Percentiles rank a stretch among this genome's conserved stretches.
These are phyloP conservation scores for Kurtzmaniella quercitrusa DNA, from an alignment of 1,139 yeast genomes.

Conservation along the genomic window DNA sequence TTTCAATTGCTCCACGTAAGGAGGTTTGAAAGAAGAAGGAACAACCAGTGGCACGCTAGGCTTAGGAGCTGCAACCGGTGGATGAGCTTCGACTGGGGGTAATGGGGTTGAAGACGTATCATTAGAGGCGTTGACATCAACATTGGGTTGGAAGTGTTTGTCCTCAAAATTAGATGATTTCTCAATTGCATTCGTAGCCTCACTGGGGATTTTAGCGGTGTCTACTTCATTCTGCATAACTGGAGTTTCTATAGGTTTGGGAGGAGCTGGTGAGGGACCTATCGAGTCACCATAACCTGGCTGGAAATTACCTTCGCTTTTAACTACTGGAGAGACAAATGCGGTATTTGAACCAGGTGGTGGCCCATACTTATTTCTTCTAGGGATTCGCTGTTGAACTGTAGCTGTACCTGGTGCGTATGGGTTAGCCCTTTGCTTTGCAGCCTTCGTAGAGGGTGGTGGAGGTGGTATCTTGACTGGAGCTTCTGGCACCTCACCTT, in stretches of 20 bases:
- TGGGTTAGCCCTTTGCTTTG: constrained; percentile 24
- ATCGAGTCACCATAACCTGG: neutral
- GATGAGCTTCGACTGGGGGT: neutral
- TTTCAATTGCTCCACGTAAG: neutral
- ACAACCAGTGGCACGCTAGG: neutral
- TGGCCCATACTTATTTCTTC: constrained; percentile 28
- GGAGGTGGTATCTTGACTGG: constrained; percentile 3
- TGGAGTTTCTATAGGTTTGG: neutral
- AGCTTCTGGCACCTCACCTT: too few relatives aligned
- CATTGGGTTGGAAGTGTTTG: too few relatives aligned
- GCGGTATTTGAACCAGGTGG: constrained; percentile 12
- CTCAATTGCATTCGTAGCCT: too few relatives aligned
- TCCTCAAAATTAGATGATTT: too few relatives aligned
- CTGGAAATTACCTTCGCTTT: neutral
- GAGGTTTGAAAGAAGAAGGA: neutral
- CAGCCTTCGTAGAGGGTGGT: constrained; percentile 6
- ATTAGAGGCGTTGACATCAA: too few relatives aligned
- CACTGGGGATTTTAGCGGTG: too few relatives aligned
- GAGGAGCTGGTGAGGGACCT: neutral
- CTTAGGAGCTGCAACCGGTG: neutral
- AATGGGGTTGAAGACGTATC: neutral
- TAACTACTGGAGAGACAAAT: constrained; percentile 4
- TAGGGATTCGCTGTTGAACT: constrained; percentile 7
- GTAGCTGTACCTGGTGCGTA: constrained; percentile 34
- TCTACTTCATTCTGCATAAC: too few relatives aligned